Percentiles rank a stretch among this genome's conserved stretches.
phyloP scores from a whole-genome alignment of 306 rosid genomes.

The Prunus mira region DNA sequence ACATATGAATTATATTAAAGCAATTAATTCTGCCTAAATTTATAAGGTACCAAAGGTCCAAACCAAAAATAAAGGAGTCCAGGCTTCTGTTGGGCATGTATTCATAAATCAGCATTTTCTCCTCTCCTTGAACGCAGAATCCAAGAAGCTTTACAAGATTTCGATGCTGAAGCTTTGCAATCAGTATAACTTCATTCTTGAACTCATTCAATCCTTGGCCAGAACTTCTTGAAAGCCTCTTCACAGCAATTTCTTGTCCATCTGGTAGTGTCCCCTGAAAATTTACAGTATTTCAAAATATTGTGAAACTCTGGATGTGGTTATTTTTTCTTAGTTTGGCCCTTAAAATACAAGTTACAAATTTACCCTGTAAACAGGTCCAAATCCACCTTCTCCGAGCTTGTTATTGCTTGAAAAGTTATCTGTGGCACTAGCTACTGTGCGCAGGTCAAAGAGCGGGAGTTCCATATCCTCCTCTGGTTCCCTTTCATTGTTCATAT shows the following conservation, averaged over 20 bases:
- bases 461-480: conserved; percentile 40
- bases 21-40: not conserved
- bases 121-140: conserved; percentile 47
- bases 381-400: conserved; percentile 72
- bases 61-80: conserved; percentile 66
- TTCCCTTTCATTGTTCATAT: not conserved
- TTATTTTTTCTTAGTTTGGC: not conserved
- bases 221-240: conserved; percentile 45
- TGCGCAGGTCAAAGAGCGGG: conserved; percentile 36
- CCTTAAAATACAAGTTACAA: not conserved
- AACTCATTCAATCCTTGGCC: conserved; percentile 63
- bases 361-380: conserved; percentile 50
- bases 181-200: conserved; percentile 52
- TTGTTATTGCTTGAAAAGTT: conserved; percentile 37
- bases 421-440: conserved; percentile 40
- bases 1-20: not conserved
- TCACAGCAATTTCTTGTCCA: conserved; percentile 59
- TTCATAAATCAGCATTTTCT: conserved; percentile 56
- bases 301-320: not conserved
- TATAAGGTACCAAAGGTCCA: not conserved
- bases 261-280: conserved; percentile 47
- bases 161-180: conserved; percentile 68
- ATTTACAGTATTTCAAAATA: not conserved
- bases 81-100: conserved; percentile 62
- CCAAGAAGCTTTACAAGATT: conserved; percentile 67